Evolutionary conservation across 306 rosid species (phyloP), one percentile per base, ranked within the genome.

Genomic region (Malus asiatica): DNA sequence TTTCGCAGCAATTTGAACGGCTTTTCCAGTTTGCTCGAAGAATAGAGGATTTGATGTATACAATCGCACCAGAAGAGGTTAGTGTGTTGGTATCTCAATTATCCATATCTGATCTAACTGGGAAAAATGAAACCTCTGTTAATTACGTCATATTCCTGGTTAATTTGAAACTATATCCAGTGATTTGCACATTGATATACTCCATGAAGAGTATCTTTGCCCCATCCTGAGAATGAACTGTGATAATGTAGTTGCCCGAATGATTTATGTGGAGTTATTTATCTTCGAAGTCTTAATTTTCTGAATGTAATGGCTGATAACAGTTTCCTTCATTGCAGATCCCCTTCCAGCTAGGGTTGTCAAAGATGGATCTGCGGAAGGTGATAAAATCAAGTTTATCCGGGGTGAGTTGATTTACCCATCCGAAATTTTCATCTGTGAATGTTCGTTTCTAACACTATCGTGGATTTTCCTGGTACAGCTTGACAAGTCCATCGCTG

Each of bases 281-380:
- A 27, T 29, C 20, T 53, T 29, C 18, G 3, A 40, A 16, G 58
- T 73, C 35, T 42, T 27, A 27, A 27, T 71, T 66, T 38, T 12
- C 55, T 46, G 61, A n/a, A 44, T 27, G 20, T 68, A 51, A 45
- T 38, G 63, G 45, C 77, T 60, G 70, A 52, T 68, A 13, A 70
- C 71, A 66, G 77, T 75, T 79, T 72, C 23, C 51, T 85, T 29
- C 55, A 18, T 84, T 94, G 80, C 92, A 92, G 99, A 89, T 95
- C 74, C 97, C 97, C 80, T 92, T 87, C 91, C 99, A 95, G 88
- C 87, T 90, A 73, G 97, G 97, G 67, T 80, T 92, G 84, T 89
- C 99, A 59, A 95, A 92, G 84, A 75, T 59, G 80, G 99, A 95
- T 83, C 84, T 95, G 13, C 95, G 99, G 76, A 95, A 95, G 91